Conservation (phyloP, 768 basidiomycete species). For the Auriscalpium orientale region DNA sequence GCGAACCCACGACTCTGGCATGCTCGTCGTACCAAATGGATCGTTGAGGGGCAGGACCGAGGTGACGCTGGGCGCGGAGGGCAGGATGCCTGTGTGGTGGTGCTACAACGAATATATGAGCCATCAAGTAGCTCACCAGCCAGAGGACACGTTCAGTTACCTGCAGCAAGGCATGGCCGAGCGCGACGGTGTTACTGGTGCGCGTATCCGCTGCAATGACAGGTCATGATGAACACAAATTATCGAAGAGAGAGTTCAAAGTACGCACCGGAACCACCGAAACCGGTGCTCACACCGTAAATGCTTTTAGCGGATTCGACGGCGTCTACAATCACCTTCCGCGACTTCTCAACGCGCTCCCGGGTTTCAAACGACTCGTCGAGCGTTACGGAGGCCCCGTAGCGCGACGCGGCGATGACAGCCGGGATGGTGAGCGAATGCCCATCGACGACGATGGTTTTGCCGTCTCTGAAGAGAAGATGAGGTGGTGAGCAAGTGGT, state of each 20-base stretch:
- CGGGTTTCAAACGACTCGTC: conserved; percentile 40
- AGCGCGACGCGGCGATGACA: conserved; percentile 66
- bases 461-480: conserved; percentile 37
- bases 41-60: conserved; percentile 63
- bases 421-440: conserved; percentile 67
- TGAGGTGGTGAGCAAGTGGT: neutral
- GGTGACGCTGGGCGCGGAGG: conserved; percentile 44
- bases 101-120: too few species aligned
- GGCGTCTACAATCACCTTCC: conserved; percentile 57
- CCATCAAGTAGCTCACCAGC: too few species aligned
- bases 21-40: conserved; percentile 55
- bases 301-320: conserved; percentile 60
- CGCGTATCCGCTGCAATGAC: conserved; percentile 61
- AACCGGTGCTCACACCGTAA: conserved; percentile 83
- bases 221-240: neutral
- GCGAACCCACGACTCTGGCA: conserved; percentile 86
- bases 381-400: conserved; percentile 43
- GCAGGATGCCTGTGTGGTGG: conserved; percentile 68
- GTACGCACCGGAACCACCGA: conserved; percentile 65
- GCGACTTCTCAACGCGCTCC: conserved; percentile 53
- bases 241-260: too few species aligned
- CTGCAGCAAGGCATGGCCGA: conserved; percentile 79
- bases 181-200: conserved; percentile 62
- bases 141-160: too few species aligned
- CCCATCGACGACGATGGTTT: conserved; percentile 59